Evolutionary conservation across 2,329 filamentous ascomycete genomes (phyloP).

Genomic region (Arthroderma uncinatum): DNA sequence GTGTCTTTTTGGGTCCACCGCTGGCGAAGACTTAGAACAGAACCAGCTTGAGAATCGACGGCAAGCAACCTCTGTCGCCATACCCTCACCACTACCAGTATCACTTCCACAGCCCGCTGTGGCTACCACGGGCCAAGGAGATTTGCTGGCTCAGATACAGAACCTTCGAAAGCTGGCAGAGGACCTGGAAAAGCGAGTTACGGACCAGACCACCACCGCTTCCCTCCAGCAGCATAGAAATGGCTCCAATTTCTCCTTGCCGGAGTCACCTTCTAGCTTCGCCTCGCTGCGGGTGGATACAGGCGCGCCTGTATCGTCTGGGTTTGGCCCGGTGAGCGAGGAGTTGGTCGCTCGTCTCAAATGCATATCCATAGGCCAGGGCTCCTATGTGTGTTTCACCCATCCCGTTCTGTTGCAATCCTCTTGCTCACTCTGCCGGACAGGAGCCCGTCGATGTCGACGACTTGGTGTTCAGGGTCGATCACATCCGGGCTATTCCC

Average conservation of each 20-base stretch:
- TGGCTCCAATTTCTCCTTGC: background rate
- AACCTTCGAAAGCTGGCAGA: background rate
- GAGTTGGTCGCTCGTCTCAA: background rate
- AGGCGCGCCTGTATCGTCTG: background rate
- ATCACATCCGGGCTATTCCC: background rate
- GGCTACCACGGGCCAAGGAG: background rate
- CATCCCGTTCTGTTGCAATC: background rate
- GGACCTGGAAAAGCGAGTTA: background rate
- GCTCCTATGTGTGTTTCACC: background rate
- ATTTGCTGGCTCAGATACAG: background rate
- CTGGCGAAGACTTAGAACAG: background rate
- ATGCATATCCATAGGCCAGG: background rate
- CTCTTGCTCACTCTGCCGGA: background rate
- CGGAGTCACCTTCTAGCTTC: background rate
- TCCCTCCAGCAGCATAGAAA: background rate
- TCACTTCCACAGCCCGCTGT: background rate
- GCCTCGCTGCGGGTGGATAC: background rate
- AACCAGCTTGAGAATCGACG: background rate
- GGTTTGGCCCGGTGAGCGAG: background rate
- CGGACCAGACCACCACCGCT: background rate
- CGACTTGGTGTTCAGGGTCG: background rate
- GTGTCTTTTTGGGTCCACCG: background rate
- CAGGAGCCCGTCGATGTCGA: background rate
- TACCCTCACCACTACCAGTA: background rate
- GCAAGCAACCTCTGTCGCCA: background rate